A percentile compares a stretch with the other conserved stretches of the same genome.
Conservation (phyloP, 179 eudicot genomes). For the Drosera spatulata region DNA sequence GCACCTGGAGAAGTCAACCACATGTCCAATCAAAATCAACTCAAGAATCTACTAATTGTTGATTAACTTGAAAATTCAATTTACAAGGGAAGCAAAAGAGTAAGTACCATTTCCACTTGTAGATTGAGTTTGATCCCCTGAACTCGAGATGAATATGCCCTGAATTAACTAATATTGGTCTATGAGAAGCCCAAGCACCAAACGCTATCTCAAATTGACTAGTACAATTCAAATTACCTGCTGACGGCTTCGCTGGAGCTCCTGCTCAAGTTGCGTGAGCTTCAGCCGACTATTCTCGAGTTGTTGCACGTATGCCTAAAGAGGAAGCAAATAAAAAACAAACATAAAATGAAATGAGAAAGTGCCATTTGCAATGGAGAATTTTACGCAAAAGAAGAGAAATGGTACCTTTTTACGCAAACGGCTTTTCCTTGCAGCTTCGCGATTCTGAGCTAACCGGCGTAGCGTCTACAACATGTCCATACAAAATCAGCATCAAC, state of each 20-base stretch:
- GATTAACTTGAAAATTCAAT: not conserved
- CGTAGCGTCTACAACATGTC: slow-evolving; percentile 55
- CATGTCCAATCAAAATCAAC: too few relatives aligned
- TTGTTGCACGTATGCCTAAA: slow-evolving; percentile 93
- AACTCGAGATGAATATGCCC: slow-evolving; percentile 66
- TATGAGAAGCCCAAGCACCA: too few relatives aligned
- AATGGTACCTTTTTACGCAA: slow-evolving; percentile 67
- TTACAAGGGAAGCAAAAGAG: slow-evolving; percentile 2
- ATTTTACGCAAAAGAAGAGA: not conserved
- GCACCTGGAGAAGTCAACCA: slow-evolving; percentile 39
- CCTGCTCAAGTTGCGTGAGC: slow-evolving; percentile 92
- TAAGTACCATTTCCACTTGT: slow-evolving; percentile 58
- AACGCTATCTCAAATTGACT: too few relatives aligned
- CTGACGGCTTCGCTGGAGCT: slow-evolving; percentile 89
- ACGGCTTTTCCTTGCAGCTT: slow-evolving; percentile 97
- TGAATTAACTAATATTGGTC: slow-evolving; percentile 7
- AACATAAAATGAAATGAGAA: not conserved
- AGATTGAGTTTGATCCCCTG: slow-evolving; percentile 68
- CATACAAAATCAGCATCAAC: slow-evolving; percentile 4
- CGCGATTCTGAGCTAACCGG: slow-evolving; percentile 95
- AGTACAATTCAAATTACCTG: slow-evolving; percentile 26
- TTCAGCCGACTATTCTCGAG: slow-evolving; percentile 88
- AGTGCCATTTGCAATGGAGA: not conserved
- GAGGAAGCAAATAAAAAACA: slow-evolving; percentile 1
- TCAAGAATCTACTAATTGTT: too few relatives aligned